Evolutionary conservation across 1,284 basidiomycete species (phyloP).

Genomic region (Austroboletus niveus): DNA sequence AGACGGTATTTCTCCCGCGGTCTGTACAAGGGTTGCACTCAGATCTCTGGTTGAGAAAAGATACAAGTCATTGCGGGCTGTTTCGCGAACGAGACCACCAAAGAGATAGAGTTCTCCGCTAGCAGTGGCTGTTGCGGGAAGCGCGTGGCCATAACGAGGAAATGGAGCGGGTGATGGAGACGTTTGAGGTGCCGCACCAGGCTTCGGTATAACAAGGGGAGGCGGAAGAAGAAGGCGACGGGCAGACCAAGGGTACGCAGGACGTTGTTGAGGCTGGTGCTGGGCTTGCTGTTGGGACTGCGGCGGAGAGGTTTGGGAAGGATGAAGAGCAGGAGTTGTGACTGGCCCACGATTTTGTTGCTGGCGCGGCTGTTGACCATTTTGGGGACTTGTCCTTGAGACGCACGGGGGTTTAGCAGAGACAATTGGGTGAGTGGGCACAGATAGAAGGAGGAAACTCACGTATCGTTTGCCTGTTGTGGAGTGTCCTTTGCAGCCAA

Average conservation of each 20-base stretch:
- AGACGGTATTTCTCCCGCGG: constrained; percentile 86
- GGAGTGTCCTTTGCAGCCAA: constrained; percentile 37
- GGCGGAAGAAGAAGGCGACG: constrained; percentile 66
- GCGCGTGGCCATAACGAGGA: constrained; percentile 95
- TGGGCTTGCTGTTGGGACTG: constrained; percentile 26
- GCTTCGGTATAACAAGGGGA: constrained; percentile 60
- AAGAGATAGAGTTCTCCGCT: constrained; percentile 95
- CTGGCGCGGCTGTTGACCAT: constrained; percentile 35
- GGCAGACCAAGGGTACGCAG: constrained; percentile 77
- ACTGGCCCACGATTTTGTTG: constrained; percentile 28
- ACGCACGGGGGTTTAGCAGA: neutral
- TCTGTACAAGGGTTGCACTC: constrained; percentile 78
- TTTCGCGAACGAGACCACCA: constrained; percentile 92
- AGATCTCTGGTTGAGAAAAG: constrained; percentile 81
- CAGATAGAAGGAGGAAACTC: constrained; percentile 28
- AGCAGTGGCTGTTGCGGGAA: constrained; percentile 81
- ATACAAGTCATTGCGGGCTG: constrained; percentile 93
- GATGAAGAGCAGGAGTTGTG: constrained; percentile 20
- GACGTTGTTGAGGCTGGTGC: constrained; percentile 45
- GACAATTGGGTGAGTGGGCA: constrained; percentile 8
- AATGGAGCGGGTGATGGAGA: constrained; percentile 82
- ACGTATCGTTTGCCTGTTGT: constrained; percentile 39
- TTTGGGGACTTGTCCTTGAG: constrained; percentile 23
- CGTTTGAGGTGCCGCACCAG: constrained; percentile 55
- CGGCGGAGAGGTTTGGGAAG: constrained; percentile 26